These are phyloP conservation scores for Arctostaphylos glauca DNA, from an alignment of 148 eudicot species.

Conservation along the genomic window DNA sequence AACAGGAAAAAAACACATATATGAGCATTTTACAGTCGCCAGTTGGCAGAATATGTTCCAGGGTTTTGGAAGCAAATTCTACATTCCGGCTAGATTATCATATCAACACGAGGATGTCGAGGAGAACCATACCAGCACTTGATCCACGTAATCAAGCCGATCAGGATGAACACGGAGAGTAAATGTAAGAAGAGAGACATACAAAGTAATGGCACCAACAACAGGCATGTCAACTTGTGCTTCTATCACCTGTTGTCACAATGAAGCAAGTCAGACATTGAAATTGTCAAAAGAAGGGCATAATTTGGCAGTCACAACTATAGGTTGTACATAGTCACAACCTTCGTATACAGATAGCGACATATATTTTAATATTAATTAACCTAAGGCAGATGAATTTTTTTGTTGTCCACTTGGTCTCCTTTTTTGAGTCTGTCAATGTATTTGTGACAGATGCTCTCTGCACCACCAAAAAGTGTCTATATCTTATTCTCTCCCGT, in stretches of 20 bases:
- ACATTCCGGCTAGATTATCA: not conserved
- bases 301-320: not conserved
- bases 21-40: not conserved
- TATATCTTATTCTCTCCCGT: not conserved
- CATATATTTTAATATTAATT: not conserved
- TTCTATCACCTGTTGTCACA: constrained; percentile 74
- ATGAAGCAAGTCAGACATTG: constrained; percentile 1
- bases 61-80: not conserved
- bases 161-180: constrained; percentile 98
- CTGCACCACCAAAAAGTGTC: not conserved
- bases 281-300: not conserved
- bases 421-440: not conserved
- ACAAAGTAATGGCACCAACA: constrained; percentile 84
- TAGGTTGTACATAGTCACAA: not conserved
- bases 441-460: not conserved
- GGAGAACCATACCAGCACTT: constrained; percentile 77
- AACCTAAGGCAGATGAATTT: not conserved
- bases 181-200: constrained; percentile 91
- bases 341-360: not conserved
- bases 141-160: constrained; percentile 97
- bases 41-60: not conserved
- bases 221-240: constrained; percentile 93
- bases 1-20: not conserved
- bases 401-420: not conserved
- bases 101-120: not conserved